Conservation (phyloP, 139 green algal species). For the Chlamydomonas urium region DNA sequence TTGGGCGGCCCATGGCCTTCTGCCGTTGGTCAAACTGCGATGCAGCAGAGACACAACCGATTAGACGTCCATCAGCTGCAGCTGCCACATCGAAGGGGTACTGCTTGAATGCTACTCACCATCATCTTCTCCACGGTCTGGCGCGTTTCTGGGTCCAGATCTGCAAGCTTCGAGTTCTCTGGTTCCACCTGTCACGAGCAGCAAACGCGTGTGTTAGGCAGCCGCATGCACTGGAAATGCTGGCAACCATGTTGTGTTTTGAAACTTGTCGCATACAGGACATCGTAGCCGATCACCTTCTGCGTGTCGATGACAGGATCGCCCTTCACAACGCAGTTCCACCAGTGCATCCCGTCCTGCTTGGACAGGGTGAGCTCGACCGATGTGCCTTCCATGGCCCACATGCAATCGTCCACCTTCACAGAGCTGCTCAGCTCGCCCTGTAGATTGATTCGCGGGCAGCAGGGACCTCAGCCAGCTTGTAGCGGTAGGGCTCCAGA, state of each 20-base stretch:
- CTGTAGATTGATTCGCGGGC: slow-evolving; percentile 45
- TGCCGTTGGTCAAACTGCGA: slow-evolving; percentile 96
- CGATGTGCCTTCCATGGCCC: slow-evolving; percentile 62
- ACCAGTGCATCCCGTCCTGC: slow-evolving; percentile 90
- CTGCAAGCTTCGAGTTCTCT: slow-evolving; percentile 90
- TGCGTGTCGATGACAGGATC: slow-evolving; percentile 86
- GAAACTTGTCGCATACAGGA: not conserved
- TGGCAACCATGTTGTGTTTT: too few species aligned
- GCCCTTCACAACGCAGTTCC: slow-evolving; percentile 61
- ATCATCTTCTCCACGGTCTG: slow-evolving; percentile 33
- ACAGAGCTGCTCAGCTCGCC: slow-evolving; percentile 75
- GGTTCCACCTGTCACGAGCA: slow-evolving; percentile 77
- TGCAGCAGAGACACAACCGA: not conserved
- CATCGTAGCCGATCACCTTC: slow-evolving; percentile 40
- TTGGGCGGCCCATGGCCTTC: slow-evolving; percentile 91
- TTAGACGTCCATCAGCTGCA: not conserved
- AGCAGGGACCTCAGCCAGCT: too few species aligned
- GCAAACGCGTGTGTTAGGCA: too few species aligned
- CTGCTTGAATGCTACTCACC: slow-evolving; percentile 2
- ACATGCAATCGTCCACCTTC: slow-evolving; percentile 85
- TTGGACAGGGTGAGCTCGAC: slow-evolving; percentile 88
- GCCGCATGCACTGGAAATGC: too few species aligned
- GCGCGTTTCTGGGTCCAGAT: slow-evolving; percentile 92
- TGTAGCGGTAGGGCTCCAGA: too few species aligned
- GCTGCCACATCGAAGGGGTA: not conserved